phyloP scores from a whole-genome alignment of 768 basidiomycete genomes.

The Sporobolomyces phaffii region DNA sequence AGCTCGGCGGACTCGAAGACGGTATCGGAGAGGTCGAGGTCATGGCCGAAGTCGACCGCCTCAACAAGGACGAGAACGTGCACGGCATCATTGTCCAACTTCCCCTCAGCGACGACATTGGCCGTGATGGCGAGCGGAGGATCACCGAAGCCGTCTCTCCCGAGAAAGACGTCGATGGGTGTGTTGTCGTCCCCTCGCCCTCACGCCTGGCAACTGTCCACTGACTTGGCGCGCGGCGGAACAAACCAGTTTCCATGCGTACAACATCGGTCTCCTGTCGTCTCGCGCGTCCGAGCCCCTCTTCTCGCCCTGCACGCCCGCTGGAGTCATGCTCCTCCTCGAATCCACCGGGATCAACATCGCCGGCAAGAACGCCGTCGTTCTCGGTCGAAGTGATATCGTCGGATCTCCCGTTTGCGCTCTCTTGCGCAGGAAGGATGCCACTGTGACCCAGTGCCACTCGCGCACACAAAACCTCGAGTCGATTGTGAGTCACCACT shows the following conservation, averaged over 20 bases:
- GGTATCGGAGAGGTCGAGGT: conserved; percentile 35
- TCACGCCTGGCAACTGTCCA: too few species aligned
- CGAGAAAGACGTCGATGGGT: conserved; percentile 97
- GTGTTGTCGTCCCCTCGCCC: conserved; percentile 39
- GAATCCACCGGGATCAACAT: conserved; percentile 76
- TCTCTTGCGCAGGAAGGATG: conserved; percentile 80
- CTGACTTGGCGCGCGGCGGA: too few species aligned
- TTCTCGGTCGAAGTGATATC: conserved; percentile 94
- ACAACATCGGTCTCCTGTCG: conserved; percentile 91
- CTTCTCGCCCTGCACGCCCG: conserved; percentile 91
- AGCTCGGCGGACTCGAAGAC: conserved; percentile 44
- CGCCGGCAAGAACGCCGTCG: conserved; percentile 74
- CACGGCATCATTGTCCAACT: conserved; percentile 93
- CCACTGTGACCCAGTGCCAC: conserved; percentile 97
- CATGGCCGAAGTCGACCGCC: conserved; percentile 65
- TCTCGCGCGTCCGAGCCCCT: conserved; percentile 83
- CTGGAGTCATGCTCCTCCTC: conserved; percentile 82
- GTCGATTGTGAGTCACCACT: conserved; percentile 57
- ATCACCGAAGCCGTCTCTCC: conserved; percentile 94
- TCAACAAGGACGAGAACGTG: conserved; percentile 74
- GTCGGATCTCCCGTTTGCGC: conserved; percentile 92
- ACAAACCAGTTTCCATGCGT: conserved; percentile 98
- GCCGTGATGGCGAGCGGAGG: conserved; percentile 70
- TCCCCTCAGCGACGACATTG: conserved; percentile 77
- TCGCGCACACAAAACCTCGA: conserved; percentile 77